Evolutionary conservation across 192 early-diverging fungal genomes (phyloP), one percentile per base, ranked within the genome.

Genomic region (Paraglomus occultum): DNA sequence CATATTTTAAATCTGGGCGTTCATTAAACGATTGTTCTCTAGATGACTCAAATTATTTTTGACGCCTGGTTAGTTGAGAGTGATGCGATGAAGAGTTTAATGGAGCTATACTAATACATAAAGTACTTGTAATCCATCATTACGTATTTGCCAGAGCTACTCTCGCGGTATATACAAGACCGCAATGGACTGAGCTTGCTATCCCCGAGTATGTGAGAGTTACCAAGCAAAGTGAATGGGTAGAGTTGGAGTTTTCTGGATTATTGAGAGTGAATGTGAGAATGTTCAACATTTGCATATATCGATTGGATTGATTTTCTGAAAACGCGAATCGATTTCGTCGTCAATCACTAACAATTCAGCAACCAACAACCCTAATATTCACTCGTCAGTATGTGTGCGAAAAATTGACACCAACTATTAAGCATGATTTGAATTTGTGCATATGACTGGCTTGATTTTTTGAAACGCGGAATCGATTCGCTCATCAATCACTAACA

Each of bases 221-320:
- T 5, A 73, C 73, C 17, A 75, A 73, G 71, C 70, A 57, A 40
- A 65, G 40, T 1, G 77, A 73, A 15, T 78, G 77, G 77, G 59
- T 79, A 9, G 77, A 79, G 48, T 74, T 79, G 18, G 79, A 80
- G 40, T 72, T 73, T 70, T 71, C 73, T 48, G 54, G 18, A 20
- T 2, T 17, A 4, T 1, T 11, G 1, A 11, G 10, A 1, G 15
- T 10, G 6, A 57, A 17, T 17, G 54, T 4, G 20, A 57, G 17
- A 31, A 11, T 57, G 6, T 31, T 10, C 54, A 57, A 4, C 54
- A 31, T 18, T 5, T 57, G n/a, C n/a, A n/a, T n/a, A n/a, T n/a
- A n/a, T n/a, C n/a, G n/a, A n/a, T n/a, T n/a, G n/a, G n/a, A n/a
- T n/a, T n/a, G n/a, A n/a, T n/a, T n/a, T n/a, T n/a, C n/a, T n/a